Conservation (phyloP, 2,329 filamentous ascomycete genomes). For the Xylariomycetidae sp. region DNA sequence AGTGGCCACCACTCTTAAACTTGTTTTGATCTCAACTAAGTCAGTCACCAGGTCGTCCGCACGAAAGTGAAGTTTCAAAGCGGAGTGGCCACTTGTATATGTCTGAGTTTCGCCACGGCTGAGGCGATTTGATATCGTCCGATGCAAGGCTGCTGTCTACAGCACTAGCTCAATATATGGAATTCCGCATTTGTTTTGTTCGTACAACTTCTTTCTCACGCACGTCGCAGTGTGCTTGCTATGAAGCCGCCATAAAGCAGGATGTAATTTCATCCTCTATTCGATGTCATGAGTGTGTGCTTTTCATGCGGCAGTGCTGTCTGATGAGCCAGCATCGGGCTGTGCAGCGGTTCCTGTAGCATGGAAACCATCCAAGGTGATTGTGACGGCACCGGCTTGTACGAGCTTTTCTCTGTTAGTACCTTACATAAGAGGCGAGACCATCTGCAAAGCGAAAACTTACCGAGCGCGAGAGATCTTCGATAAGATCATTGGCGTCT, state of each 20-base stretch:
- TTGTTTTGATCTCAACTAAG: constrained; percentile 1
- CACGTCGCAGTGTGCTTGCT: too few species aligned
- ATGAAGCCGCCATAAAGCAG: too few species aligned
- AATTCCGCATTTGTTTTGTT: too few species aligned
- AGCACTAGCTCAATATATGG: too few species aligned
- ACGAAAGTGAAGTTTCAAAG: constrained; percentile 7
- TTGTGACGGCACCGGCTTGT: constrained; percentile 85
- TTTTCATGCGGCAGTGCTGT: constrained; percentile 15
- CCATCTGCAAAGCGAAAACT: too few species aligned
- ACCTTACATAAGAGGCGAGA: too few species aligned
- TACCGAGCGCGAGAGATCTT: constrained; percentile 86
- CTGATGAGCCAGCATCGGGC: constrained; percentile 10
- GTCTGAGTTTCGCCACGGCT: too few species aligned
- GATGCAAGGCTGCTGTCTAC: too few species aligned
- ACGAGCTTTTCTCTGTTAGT: constrained; percentile 58
- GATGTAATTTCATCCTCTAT: too few species aligned
- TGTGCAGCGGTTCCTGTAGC: constrained; percentile 37
- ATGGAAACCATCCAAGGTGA: constrained; percentile 77
- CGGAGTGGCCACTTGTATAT: constrained; percentile 16
- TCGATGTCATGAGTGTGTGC: constrained; percentile 5
- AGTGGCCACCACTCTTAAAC: too few species aligned
- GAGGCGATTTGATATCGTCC: too few species aligned
- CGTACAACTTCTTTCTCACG: too few species aligned
- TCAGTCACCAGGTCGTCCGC: constrained; percentile 7
- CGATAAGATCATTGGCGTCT: constrained; percentile 83